Evolutionary conservation across 306 rosid genomes (phyloP).

Genomic region (Cicer arietinum): DNA sequence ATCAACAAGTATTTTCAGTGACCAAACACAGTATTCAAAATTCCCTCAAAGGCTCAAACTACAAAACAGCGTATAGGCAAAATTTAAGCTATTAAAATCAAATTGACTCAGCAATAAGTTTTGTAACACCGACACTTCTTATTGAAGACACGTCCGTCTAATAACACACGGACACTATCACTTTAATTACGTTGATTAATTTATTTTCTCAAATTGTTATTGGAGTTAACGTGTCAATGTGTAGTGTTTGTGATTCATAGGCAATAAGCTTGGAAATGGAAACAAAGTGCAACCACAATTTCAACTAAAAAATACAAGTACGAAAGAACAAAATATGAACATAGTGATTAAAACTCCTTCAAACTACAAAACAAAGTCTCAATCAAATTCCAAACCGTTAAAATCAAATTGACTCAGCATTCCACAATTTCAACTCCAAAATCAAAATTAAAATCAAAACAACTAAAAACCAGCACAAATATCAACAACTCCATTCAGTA

Average conservation of each 20-base stretch:
- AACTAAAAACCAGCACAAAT: neutral
- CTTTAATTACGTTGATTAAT: no score
- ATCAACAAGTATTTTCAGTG: neutral
- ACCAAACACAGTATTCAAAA: neutral
- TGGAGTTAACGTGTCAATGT: no score
- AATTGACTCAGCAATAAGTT: constrained; percentile 1
- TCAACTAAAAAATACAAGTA: neutral
- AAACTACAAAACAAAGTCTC: neutral
- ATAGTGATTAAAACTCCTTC: constrained; percentile 17
- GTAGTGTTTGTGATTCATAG: no score
- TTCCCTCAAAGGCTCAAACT: neutral
- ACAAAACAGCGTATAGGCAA: neutral
- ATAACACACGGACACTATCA: no score
- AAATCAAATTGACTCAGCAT: neutral
- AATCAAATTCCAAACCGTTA: neutral
- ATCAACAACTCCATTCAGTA: neutral
- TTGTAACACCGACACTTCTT: neutral
- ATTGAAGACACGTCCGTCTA: neutral
- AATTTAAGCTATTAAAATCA: neutral
- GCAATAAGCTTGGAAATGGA: neutral
- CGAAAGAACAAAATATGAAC: neutral
- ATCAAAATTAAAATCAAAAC: neutral
- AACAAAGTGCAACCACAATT: neutral
- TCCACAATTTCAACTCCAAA: constrained; percentile 8
- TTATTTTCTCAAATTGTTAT: no score